phyloP scores from a whole-genome alignment of 768 basidiomycete genomes.

The Termitomyces sp. region DNA sequence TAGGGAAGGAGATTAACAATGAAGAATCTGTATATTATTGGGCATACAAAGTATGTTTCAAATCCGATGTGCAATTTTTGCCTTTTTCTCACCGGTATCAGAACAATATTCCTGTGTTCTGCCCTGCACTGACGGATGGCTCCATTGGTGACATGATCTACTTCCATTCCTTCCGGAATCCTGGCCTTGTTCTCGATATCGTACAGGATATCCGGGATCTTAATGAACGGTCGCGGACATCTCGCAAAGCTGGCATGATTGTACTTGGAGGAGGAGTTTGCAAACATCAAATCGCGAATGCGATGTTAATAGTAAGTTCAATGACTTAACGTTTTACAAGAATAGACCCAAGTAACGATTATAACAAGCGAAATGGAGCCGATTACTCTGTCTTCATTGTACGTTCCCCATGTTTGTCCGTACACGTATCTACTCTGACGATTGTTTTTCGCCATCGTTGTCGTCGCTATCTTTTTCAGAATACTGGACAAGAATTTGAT shows the following conservation, averaged over 20 bases:
- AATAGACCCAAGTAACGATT: background rate
- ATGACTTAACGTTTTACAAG: background rate
- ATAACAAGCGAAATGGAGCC: constrained; percentile 84
- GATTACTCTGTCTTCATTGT: constrained; percentile 97
- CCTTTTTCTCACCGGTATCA: constrained; percentile 26
- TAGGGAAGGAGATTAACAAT: constrained; percentile 97
- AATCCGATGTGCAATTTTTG: constrained; percentile 3
- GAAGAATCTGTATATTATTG: constrained; percentile 99
- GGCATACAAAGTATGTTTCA: constrained; percentile 84
- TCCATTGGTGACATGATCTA: constrained; percentile 99
- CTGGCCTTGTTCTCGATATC: constrained; percentile 86
- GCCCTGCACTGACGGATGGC: constrained; percentile 96
- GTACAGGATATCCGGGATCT: constrained; percentile 89
- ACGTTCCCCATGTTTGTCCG: constrained; percentile 16
- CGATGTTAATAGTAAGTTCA: constrained; percentile 87
- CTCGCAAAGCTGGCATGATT: constrained; percentile 96
- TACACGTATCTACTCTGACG: background rate
- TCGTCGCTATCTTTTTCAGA: constrained; percentile 37
- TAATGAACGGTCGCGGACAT: constrained; percentile 84
- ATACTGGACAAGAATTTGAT: constrained; percentile 99
- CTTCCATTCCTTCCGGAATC: constrained; percentile 91
- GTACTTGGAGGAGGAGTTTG: constrained; percentile 97
- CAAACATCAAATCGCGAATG: constrained; percentile 99
- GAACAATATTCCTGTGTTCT: constrained; percentile 99
- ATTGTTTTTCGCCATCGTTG: background rate